Evolutionary conservation across 768 basidiomycete species (phyloP).

Genomic region (Psilocybe subaeruginosa): DNA sequence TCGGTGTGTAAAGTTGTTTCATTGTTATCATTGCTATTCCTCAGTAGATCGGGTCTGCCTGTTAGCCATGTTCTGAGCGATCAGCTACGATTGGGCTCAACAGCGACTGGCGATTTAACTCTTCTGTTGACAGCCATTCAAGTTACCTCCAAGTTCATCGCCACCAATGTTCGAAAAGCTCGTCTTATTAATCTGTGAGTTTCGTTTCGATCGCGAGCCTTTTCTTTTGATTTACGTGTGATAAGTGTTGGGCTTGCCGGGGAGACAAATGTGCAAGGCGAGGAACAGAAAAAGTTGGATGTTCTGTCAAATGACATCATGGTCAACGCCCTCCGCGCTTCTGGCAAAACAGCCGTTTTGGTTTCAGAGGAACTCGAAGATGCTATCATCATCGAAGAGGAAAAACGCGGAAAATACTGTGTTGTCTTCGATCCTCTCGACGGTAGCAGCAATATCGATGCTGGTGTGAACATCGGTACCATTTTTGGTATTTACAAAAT

Average conservation of each 20-base stretch:
- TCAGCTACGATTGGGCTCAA: conserved; percentile 79
- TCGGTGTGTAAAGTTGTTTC: conserved; percentile 50
- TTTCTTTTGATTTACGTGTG: conserved; percentile 8
- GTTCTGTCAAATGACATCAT: conserved; percentile 99
- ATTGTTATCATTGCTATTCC: conserved; percentile 5
- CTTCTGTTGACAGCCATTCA: conserved; percentile 95
- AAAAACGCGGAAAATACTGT: conserved; percentile 86
- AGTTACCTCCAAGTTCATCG: conserved; percentile 95
- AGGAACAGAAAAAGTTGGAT: conserved; percentile 99
- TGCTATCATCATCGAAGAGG: conserved; percentile 86
- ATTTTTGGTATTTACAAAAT: conserved; percentile 97
- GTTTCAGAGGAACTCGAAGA: conserved; percentile 96
- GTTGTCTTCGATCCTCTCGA: conserved; percentile 99
- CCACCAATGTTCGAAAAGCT: conserved; percentile 96
- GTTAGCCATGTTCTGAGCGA: conserved; percentile 85
- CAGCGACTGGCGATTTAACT: conserved; percentile 93
- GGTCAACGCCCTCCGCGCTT: conserved; percentile 94
- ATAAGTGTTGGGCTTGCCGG: conserved; percentile 94
- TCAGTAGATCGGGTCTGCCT: conserved; percentile 10
- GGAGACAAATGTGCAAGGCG: conserved; percentile 95
- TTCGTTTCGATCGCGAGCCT: not conserved
- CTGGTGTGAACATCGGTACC: conserved; percentile 97
- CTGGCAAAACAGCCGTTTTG: conserved; percentile 96
- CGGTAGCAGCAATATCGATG: conserved; percentile 96
- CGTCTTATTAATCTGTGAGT: conserved; percentile 95